Conservation (phyloP, 192 early-diverging fungal species). For the Coemansia sp. region DNA sequence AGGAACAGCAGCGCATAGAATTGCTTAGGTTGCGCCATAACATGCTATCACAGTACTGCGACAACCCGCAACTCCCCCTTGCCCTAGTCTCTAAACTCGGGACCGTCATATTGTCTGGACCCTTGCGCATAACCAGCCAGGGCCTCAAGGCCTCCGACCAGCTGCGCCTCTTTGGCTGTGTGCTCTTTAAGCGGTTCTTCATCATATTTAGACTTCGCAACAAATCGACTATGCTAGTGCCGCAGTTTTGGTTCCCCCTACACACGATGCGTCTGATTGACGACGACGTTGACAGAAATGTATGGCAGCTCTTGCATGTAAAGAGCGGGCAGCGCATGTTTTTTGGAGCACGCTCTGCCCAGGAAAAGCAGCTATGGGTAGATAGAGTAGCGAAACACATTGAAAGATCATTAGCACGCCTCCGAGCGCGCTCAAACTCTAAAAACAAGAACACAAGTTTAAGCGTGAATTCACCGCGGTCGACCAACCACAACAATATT, state of each 20-base stretch:
- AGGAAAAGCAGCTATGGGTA: slow-evolving; percentile 59
- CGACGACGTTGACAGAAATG: slow-evolving; percentile 17
- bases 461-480: not conserved
- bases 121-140: slow-evolving; percentile 24
- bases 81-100: slow-evolving; percentile 34
- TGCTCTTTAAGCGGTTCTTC: slow-evolving; percentile 59
- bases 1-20: slow-evolving; percentile 37
- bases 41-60: slow-evolving; percentile 26
- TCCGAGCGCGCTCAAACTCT: not conserved
- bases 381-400: slow-evolving; percentile 50
- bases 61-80: slow-evolving; percentile 36
- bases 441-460: not conserved
- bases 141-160: not conserved
- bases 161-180: slow-evolving; percentile 51
- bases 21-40: slow-evolving; percentile 20
- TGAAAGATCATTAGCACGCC: slow-evolving; percentile 6
- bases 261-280: slow-evolving; percentile 58
- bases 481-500: too few relatives aligned
- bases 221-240: slow-evolving; percentile 49
- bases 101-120: slow-evolving; percentile 36
- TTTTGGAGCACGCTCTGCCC: slow-evolving; percentile 53
- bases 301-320: slow-evolving; percentile 38
- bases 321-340: slow-evolving; percentile 50
- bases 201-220: slow-evolving; percentile 56
- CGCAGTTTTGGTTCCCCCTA: slow-evolving; percentile 67